Evolutionary conservation across 148 eudicot species (phyloP).

Genomic region (Nyssa sinensis): DNA sequence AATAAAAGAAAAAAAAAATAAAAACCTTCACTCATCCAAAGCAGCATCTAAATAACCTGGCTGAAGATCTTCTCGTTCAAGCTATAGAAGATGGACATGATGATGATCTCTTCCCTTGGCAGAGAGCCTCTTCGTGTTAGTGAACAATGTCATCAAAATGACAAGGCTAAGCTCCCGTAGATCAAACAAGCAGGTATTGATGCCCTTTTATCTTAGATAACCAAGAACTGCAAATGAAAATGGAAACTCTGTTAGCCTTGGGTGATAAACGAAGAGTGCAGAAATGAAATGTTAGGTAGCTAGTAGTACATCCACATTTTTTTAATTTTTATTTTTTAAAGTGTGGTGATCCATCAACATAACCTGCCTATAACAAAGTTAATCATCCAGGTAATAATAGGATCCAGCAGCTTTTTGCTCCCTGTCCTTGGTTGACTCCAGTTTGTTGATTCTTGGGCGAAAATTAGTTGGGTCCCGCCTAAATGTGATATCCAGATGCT

Average conservation of each 20-base stretch:
- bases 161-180: not conserved
- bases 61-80: no score
- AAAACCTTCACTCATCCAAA: not conserved
- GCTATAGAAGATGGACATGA: no score
- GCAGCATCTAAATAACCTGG: not conserved
- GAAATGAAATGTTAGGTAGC: not conserved
- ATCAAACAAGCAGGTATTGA: not conserved
- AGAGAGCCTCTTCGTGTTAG: not conserved
- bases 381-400: slow-evolving; percentile 86
- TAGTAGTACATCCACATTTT: no score
- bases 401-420: slow-evolving; percentile 95
- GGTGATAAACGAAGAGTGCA: not conserved
- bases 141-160: no score
- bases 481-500: slow-evolving; percentile 89
- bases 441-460: slow-evolving; percentile 87
- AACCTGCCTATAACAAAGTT: slow-evolving; percentile 33
- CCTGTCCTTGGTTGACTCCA: slow-evolving; percentile 94
- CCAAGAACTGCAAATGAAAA: not conserved
- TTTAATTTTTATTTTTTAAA: no score
- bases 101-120: not conserved
- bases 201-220: not conserved
- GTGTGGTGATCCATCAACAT: slow-evolving; percentile 1
- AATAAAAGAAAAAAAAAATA: no score
- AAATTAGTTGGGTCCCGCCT: slow-evolving; percentile 92
- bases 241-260: not conserved